Base-by-base conservation (phyloP, 164 flowering plant species). In the Chimonanthus praecox region DNA sequence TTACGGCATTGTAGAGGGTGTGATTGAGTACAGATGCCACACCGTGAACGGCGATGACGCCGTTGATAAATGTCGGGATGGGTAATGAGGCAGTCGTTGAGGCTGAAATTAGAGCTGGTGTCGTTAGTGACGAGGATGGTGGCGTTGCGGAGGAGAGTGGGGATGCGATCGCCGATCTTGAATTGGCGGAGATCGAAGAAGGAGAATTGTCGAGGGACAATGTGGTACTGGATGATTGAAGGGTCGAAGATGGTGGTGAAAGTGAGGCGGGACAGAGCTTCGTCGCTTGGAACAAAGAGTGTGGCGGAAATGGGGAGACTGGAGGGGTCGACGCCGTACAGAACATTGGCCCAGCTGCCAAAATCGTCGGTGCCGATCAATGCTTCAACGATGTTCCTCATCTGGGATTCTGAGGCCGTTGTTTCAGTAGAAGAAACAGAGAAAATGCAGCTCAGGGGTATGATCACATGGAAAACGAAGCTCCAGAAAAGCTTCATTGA, bases 341-440 rank as follows among this genome's bases (percentile, higher is more conserved):
- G 74, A 33, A 83, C 63, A 69, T 67, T 76, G 16, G 83, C 85
- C 89, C 89, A 87, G 74, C 66, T 77, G 16, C 71, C 69, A 77
- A 82, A 87, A 76, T 87, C 89, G 8, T 82, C 81, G 45, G 90
- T 58, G 2, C 84, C 87, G 71, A 84, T 73, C 3, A 87, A 70
- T 0, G 91, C 85, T 64, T 84, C 82, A 50, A 89, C 74, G 43
- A 85, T 80, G 84, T 82, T 80, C 76, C 63, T 71, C 15, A 79
- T n/a, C 75, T 66, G 72, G 62, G 72, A 7, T 9, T 49, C 16
- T n/a, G 13, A 58, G 7, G 13, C 5, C 16, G 4, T 13, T 8
- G 61, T 13, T 8, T n/a, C 61, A 58, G 61, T 33, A 33, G 33
- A 33, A 33, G 33, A 33, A 33, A 33, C 33, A 33, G 33, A 33